Evolutionary conservation across 306 rosid genomes (phyloP).

Genomic region (Abrus pulchellus): DNA sequence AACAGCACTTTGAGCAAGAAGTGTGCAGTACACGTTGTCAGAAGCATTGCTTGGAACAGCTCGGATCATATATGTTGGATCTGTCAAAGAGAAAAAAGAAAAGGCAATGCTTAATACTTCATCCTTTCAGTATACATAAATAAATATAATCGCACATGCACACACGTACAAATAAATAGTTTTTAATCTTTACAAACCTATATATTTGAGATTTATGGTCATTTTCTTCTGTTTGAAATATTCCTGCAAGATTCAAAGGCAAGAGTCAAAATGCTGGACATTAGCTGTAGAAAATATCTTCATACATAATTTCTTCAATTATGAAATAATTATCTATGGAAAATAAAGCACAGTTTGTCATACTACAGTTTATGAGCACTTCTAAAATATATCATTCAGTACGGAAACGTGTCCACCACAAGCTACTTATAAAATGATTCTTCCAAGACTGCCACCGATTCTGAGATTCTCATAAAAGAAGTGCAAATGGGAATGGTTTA

Average conservation of each 20-base stretch:
- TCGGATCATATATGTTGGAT: constrained; percentile 97
- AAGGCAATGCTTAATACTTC: constrained; percentile 29
- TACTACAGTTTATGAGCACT: constrained; percentile 22
- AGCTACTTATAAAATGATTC: constrained; percentile 53
- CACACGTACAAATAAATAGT: no score
- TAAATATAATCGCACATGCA: neutral
- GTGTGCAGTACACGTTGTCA: constrained; percentile 92
- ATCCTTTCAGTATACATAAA: constrained; percentile 34
- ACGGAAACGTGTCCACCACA: constrained; percentile 5
- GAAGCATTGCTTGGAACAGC: constrained; percentile 97
- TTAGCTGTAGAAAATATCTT: neutral
- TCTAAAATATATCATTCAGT: neutral
- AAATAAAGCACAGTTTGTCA: constrained; percentile 36
- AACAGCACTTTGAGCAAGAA: constrained; percentile 93
- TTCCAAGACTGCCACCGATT: constrained; percentile 34
- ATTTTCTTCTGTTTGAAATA: constrained; percentile 59
- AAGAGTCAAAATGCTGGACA: constrained; percentile 36
- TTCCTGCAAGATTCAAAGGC: constrained; percentile 65
- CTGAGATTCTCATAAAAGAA: constrained; percentile 2
- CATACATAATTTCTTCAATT: constrained; percentile 2
- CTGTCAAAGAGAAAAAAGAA: constrained; percentile 56
- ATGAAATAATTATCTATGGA: neutral
- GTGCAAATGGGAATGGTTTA: constrained; percentile 4
- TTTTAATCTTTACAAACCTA: constrained; percentile 63
- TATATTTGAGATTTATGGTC: constrained; percentile 87